Base-by-base conservation (phyloP, 2,329 filamentous ascomycete species). In the Epichloe typhina region DNA sequence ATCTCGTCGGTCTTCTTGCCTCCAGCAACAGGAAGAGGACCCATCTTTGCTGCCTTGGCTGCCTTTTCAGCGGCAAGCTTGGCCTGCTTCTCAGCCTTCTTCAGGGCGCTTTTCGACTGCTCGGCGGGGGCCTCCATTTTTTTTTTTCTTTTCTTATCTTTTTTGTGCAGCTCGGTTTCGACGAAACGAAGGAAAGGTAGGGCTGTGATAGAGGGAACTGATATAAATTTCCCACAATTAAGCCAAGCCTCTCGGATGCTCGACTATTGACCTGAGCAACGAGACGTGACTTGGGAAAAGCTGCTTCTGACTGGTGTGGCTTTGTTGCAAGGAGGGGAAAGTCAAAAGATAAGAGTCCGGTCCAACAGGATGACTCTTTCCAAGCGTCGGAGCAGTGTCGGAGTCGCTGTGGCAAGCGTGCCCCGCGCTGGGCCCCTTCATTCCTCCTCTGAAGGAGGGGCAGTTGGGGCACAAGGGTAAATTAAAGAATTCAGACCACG, bases 61-160 rank as follows among this genome's bases (percentile, higher is more conserved):
- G 77, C 77, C 65, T 82, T 82, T 42, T 79, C 76, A 47, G 78
- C 76, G 31, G 76, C 78, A 64, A 76, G 69, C 63, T 77, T 77
- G 54, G 77, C 77, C 63, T 77, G 72, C 71, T 83, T 83, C 68
- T 82, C 78, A 47, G 79, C 78, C 72, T 82, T 82, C 67, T 83
- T 83, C 62, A 77, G 65, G 58, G 79, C 78, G 65, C 76, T 81
- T 72, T 83, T 83, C 58, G 79, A 82, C 53, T 58, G 64, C 53
- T 67, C 62, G 56, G 59, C 60, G 52, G 57, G 56, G 56, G 61
- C 58, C 53, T 62, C 64, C 59, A 66, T 66, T 56, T 45, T 12
- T 66, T 56, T 45, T 12, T 23, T 1, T 17, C n/a, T 17, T 36
- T 46, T 12, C 11, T 4, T 7, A 3, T 8, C 23, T 21, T 21